These are phyloP conservation scores for Colletotrichum sp. DNA, from an alignment of 2,329 filamentous ascomycete species.

Conservation along the genomic window DNA sequence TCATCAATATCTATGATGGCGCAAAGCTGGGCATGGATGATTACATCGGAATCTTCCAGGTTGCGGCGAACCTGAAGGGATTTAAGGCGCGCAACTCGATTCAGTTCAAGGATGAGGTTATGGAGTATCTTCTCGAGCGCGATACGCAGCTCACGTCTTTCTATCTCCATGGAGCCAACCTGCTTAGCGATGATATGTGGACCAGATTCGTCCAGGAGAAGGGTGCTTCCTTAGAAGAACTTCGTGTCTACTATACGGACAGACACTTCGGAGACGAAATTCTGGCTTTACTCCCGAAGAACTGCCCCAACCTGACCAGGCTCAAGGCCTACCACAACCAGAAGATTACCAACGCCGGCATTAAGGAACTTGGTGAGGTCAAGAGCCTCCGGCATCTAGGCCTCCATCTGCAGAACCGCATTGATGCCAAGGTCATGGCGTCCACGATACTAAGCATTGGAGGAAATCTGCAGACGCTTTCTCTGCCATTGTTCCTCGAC, in stretches of 20 bases:
- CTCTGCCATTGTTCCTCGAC: conserved; percentile 70
- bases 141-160: conserved; percentile 73
- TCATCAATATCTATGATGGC: conserved; percentile 62
- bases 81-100: conserved; percentile 85
- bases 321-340: conserved; percentile 86
- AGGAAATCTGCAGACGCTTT: conserved; percentile 74
- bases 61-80: conserved; percentile 70
- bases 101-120: conserved; percentile 85
- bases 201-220: conserved; percentile 68
- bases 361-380: conserved; percentile 69
- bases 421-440: conserved; percentile 63
- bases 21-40: conserved; percentile 75
- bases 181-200: conserved; percentile 81
- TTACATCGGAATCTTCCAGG: conserved; percentile 80
- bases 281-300: conserved; percentile 63
- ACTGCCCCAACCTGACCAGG: conserved; percentile 72
- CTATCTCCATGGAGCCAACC: conserved; percentile 83
- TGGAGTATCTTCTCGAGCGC: conserved; percentile 81
- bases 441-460: conserved; percentile 69
- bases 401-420: conserved; percentile 66
- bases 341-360: conserved; percentile 68
- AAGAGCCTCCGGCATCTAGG: conserved; percentile 75
- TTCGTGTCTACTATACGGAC: conserved; percentile 87
- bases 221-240: conserved; percentile 66
- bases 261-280: conserved; percentile 78